These are phyloP conservation scores for Cryphonectria nitschkei DNA, from an alignment of 2,329 filamentous ascomycete genomes.

Conservation along the genomic window DNA sequence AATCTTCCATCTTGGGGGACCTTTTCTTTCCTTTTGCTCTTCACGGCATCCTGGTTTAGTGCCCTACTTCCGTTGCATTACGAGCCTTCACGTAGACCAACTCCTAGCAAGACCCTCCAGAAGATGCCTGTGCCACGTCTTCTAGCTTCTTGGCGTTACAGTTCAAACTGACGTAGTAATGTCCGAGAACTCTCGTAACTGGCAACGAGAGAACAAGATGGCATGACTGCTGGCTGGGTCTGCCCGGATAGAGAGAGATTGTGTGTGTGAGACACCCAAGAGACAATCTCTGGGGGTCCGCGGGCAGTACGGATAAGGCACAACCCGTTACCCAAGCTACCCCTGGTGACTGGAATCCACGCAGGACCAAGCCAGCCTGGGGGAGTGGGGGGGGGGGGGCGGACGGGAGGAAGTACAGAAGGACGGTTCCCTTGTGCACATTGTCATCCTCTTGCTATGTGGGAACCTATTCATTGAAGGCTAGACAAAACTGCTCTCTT, in stretches of 20 bases:
- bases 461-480: not conserved
- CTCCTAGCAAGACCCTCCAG: constrained; percentile 8
- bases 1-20: not conserved
- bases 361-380: not conserved
- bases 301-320: constrained; percentile 4
- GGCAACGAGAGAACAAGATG: not conserved
- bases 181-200: constrained; percentile 7
- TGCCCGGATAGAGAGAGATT: not conserved
- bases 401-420: too few relatives aligned
- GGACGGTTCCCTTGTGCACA: not conserved
- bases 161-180: constrained; percentile 17
- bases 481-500: not conserved
- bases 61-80: constrained; percentile 7
- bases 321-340: constrained; percentile 1
- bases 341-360: not conserved
- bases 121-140: constrained; percentile 22
- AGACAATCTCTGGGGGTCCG: not conserved
- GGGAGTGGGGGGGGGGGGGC: too few relatives aligned
- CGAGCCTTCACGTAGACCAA: constrained; percentile 21
- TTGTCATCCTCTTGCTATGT: not conserved
- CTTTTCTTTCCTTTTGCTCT: not conserved
- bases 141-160: constrained; percentile 27
- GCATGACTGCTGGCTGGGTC: not conserved
- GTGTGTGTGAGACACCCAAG: not conserved
- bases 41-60: not conserved